Base-by-base conservation (phyloP, 1,139 yeast species). In the Magnusiomyces tetraspermus region DNA sequence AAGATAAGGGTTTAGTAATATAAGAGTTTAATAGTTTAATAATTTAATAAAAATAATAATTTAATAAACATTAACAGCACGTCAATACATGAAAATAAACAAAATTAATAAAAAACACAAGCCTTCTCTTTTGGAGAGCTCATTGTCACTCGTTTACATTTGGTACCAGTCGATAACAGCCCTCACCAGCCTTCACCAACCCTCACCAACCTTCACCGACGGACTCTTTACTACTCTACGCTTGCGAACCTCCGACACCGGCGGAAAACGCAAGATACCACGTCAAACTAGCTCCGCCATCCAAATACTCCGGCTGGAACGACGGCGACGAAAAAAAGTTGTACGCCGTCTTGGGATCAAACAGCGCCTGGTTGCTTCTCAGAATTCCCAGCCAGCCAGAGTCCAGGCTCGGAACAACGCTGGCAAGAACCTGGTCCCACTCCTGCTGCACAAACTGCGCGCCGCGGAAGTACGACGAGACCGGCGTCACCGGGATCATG, bases 311-410 rank as follows among this genome's bases (percentile, higher is more conserved):
- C 11, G 64, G 60, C 21, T 54, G 53, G 70, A 82, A 87, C 49
- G 64, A 61, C 10, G 71, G 61, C 22, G 76, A 68, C 5, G 82
- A 70, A 69, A 92, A 92, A 70, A 83, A 90, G 1, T 72, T 63
- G 70, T 82, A 89, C 0, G 96, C 76, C 0, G 76, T 55, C 48
- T 64, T 57, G 0, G 97, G 86, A 65, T 90, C 46, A 90, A 70
- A 0, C 46, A 53, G 37, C 8, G 97, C 97, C 58, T 79, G 78
- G 68, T 90, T 87, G 54, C 88, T 73, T 73, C 82, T 78, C 53
- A 90, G 71, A 47, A 92, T 79, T 45, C 97, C 97, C 48, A 79
- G 79, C 97, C 97, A 92, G 1, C 96, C 97, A 60, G 81, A 82
- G 46, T 76, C 74, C 13, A 88, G 77, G 10, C 69, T 65, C 46